phyloP scores from a whole-genome alignment of 2,329 filamentous ascomycete genomes.

The Periconia sp. region DNA sequence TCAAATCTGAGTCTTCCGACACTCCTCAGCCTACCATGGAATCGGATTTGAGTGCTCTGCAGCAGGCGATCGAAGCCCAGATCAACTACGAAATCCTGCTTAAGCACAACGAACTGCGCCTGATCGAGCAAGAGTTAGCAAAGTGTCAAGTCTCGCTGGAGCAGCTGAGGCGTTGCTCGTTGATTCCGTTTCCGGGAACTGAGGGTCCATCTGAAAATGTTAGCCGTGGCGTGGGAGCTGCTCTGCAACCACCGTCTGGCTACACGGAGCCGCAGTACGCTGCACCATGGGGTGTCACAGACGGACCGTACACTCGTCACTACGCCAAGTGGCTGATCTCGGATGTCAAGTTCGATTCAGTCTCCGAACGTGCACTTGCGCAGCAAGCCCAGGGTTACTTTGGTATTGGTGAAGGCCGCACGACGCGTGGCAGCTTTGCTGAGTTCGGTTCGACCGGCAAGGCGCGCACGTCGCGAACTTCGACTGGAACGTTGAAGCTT shows the following conservation, averaged over 20 bases:
- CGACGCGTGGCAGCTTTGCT: conserved; percentile 76
- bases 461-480: conserved; percentile 63
- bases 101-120: conserved; percentile 91
- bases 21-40: conserved; percentile 31
- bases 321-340: conserved; percentile 95
- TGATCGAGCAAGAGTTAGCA: conserved; percentile 94
- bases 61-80: conserved; percentile 80
- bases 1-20: conserved; percentile 27
- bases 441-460: conserved; percentile 59
- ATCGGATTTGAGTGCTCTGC: conserved; percentile 57
- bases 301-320: conserved; percentile 92
- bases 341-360: conserved; percentile 79
- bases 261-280: conserved; percentile 76
- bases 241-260: conserved; percentile 67
- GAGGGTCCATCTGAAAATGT: conserved; percentile 71
- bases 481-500: conserved; percentile 57
- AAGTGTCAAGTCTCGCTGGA: conserved; percentile 95
- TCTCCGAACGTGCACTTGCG: conserved; percentile 45
- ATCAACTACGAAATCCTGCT: conserved; percentile 89
- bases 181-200: conserved; percentile 86
- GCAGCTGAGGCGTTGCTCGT: conserved; percentile 87
- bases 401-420: conserved; percentile 68
- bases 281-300: conserved; percentile 85
- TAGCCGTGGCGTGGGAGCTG: conserved; percentile 74
- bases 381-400: conserved; percentile 45